Evolutionary conservation across 73 alveolate species (phyloP).

Genomic region (Symbiodinium pilosum): DNA sequence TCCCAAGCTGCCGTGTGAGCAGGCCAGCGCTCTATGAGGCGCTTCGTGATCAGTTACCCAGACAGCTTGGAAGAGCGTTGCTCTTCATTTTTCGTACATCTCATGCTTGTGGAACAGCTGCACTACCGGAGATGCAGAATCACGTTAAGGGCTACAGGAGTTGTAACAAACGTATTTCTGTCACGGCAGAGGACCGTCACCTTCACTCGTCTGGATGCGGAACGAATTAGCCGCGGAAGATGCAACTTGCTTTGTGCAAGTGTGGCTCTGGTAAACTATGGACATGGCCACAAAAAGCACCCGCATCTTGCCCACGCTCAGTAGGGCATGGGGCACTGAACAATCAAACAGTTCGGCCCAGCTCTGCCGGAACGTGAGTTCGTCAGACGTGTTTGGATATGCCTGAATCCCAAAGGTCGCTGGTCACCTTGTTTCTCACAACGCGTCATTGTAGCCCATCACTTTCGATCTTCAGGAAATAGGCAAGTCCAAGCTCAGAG

Average conservation of each 20-base stretch:
- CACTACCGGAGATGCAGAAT: background rate
- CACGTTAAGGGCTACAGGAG: no score
- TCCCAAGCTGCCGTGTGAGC: background rate
- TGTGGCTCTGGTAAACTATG: background rate
- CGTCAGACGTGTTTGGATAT: no score
- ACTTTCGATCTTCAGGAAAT: no score
- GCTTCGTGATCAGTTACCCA: background rate
- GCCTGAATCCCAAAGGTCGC: no score
- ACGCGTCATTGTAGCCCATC: no score
- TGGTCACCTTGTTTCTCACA: no score
- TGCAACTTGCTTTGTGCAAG: constrained; percentile 20
- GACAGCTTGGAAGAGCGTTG: background rate
- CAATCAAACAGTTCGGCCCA: background rate
- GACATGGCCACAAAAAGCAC: constrained; percentile 10
- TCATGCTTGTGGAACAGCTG: background rate
- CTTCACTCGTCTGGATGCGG: background rate
- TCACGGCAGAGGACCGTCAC: background rate
- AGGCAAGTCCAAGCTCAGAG: background rate
- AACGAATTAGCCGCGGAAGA: background rate
- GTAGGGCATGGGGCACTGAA: background rate
- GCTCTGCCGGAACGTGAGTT: background rate
- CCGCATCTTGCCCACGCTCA: constrained; percentile 8
- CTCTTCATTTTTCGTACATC: background rate
- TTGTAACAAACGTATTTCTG: no score
- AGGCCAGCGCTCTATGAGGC: background rate